Percentiles rank a stretch among this genome's conserved stretches.
Conservation (phyloP, 2,329 filamentous ascomycete species). For the Colletotrichum godetiae region DNA sequence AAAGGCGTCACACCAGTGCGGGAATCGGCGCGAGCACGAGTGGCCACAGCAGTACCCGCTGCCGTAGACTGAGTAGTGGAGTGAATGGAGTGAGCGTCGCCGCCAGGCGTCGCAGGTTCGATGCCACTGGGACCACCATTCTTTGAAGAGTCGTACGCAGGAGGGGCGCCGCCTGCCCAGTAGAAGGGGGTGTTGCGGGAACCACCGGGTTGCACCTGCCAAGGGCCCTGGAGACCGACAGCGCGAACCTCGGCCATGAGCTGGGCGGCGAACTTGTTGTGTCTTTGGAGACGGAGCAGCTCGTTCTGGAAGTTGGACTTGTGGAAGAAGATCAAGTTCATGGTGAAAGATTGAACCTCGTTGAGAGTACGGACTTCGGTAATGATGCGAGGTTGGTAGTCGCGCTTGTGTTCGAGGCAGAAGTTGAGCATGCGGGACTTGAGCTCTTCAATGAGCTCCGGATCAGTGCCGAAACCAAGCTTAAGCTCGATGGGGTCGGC, state of each 20-base stretch:
- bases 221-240: constrained; percentile 85
- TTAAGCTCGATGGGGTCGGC: constrained; percentile 87
- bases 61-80: constrained; percentile 40
- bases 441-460: constrained; percentile 84
- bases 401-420: constrained; percentile 85
- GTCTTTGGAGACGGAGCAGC: constrained; percentile 85
- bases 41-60: constrained; percentile 42
- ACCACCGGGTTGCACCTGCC: constrained; percentile 70
- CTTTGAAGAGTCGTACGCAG: constrained; percentile 46
- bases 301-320: constrained; percentile 98
- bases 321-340: constrained; percentile 98
- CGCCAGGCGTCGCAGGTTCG: constrained; percentile 27
- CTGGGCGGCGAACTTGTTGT: constrained; percentile 94
- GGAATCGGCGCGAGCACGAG: constrained; percentile 33
- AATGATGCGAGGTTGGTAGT: constrained; percentile 87
- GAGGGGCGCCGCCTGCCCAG: constrained; percentile 51
- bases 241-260: constrained; percentile 88
- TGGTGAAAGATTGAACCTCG: constrained; percentile 84
- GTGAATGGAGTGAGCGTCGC: constrained; percentile 36
- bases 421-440: constrained; percentile 86
- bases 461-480: constrained; percentile 88
- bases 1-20: constrained; percentile 37
- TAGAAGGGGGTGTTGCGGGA: constrained; percentile 76
- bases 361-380: constrained; percentile 85
- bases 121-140: constrained; percentile 32